phyloP scores from a whole-genome alignment of 352 stramenopile genomes.

The Phytophthora brassicae region DNA sequence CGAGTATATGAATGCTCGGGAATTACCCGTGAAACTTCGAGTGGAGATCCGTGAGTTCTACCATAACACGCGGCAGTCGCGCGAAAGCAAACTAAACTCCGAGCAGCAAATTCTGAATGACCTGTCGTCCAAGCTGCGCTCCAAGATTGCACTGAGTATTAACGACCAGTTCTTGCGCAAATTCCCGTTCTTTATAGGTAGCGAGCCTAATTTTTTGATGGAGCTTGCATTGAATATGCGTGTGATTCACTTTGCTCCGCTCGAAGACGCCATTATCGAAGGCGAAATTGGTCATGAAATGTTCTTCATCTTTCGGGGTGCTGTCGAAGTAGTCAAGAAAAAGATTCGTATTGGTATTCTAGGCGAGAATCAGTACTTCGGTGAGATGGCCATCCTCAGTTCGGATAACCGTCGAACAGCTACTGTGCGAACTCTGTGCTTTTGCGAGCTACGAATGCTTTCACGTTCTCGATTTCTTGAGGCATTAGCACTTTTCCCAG shows the following conservation, averaged over 20 bases:
- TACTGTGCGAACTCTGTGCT: slow-evolving; percentile 68
- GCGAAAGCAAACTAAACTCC: slow-evolving; percentile 63
- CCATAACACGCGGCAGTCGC: slow-evolving; percentile 67
- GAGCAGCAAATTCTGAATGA: slow-evolving; percentile 66
- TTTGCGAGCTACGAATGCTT: slow-evolving; percentile 68
- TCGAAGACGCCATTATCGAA: slow-evolving; percentile 52
- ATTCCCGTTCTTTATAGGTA: slow-evolving; percentile 75
- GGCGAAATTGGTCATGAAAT: slow-evolving; percentile 73
- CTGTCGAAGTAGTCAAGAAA: slow-evolving; percentile 52
- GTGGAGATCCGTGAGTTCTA: slow-evolving; percentile 83
- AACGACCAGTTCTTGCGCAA: slow-evolving; percentile 80
- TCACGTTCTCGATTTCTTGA: slow-evolving; percentile 64
- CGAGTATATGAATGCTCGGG: slow-evolving; percentile 77
- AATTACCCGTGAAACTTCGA: slow-evolving; percentile 63
- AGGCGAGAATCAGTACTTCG: slow-evolving; percentile 79
- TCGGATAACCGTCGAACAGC: slow-evolving; percentile 55
- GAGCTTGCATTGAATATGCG: slow-evolving; percentile 79
- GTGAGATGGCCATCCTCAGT: slow-evolving; percentile 76
- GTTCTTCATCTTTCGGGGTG: slow-evolving; percentile 71
- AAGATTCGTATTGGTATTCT: slow-evolving; percentile 54
- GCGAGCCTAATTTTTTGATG: slow-evolving; percentile 78
- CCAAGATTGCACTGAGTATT: slow-evolving; percentile 77
- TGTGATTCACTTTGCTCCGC: slow-evolving; percentile 70
- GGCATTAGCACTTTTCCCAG: slow-evolving; percentile 45
- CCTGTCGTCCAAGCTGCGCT: slow-evolving; percentile 67